Percentiles rank a stretch among this genome's conserved stretches.
phyloP scores from a whole-genome alignment of 495 filamentous ascomycete species.

The Haplographium delicatum region DNA sequence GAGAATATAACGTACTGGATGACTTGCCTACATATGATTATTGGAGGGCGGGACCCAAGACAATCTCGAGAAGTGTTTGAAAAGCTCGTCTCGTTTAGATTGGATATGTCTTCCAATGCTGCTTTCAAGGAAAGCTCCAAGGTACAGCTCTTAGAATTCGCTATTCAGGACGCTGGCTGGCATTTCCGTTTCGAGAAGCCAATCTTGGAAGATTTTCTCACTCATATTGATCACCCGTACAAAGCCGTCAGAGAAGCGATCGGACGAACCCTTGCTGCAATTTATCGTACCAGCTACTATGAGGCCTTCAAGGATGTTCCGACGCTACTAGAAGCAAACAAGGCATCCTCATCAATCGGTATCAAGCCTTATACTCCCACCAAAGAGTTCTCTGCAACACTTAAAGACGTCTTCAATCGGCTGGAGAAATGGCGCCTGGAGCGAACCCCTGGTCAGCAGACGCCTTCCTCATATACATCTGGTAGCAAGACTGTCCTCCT shows the following conservation, averaged over 20 bases:
- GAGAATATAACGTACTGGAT: constrained; percentile 95
- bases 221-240: constrained; percentile 94
- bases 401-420: constrained; percentile 70
- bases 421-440: constrained; percentile 85
- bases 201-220: constrained; percentile 81
- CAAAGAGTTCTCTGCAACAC: constrained; percentile 64
- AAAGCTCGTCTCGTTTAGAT: constrained; percentile 74
- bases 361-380: constrained; percentile 75
- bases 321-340: constrained; percentile 71
- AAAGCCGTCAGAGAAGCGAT: constrained; percentile 95
- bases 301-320: constrained; percentile 81
- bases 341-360: constrained; percentile 73
- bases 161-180: constrained; percentile 86
- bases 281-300: constrained; percentile 86
- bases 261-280: constrained; percentile 78
- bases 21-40: constrained; percentile 81
- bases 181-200: constrained; percentile 90
- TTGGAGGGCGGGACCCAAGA: constrained; percentile 75
- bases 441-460: constrained; percentile 83
- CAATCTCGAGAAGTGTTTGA: constrained; percentile 81
- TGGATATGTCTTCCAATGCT: constrained; percentile 93
- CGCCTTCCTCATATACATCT: constrained; percentile 88
- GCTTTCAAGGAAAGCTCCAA: constrained; percentile 99
- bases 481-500: constrained; percentile 93
- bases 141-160: constrained; percentile 84